Base-by-base conservation (phyloP, 2,329 filamentous ascomycete genomes). In the Leptographium flavum region DNA sequence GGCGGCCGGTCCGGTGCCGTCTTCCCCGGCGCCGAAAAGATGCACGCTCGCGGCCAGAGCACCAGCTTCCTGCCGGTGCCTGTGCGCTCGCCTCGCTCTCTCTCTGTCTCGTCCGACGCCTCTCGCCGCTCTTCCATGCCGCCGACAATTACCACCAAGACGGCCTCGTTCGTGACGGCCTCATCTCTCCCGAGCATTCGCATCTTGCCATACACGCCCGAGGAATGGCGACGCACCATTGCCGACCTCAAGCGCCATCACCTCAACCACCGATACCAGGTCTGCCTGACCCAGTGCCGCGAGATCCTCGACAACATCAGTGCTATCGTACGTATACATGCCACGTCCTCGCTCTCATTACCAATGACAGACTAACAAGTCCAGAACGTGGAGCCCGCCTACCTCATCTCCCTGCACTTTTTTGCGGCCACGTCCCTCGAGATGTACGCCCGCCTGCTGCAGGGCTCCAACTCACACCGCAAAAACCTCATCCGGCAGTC, bases 401-500 rank as follows among this genome's bases (percentile, higher is more conserved):
- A 77, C 53, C 61, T 76, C 30, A 71, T 78, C 51, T 76, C 75
- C 49, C 63, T 79, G 6, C 68, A 75, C 55, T 77, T 78, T 56
- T 79, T 77, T 49, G 74, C 73, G n/a, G 74, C 74, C 19, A 69
- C 65, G n/a, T 70, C 74, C 14, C 64, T 74, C 36, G 74, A 78
- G 53, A 69, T 71, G 62, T 72, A 73, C 52, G 72, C 72, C 1
- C 65, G 67, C 25, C 62, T 66, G 31, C 59, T 75, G 8, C 64
- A 65, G 15, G 58, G 63, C 11, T 64, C 63, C 2, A 70, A 70
- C 0, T 57, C 65, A 3, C 63, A 69, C 49, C 69, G 72, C 38
- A 59, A 60, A 30, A 65, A 57, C 45, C 61, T 78, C 7, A 62
- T 78, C 6, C 60, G 64, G 31, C 67, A 75, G 51, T 72, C 74